phyloP scores from a whole-genome alignment of 2,329 filamentous ascomycete genomes.

The Colletotrichum limetticola region DNA sequence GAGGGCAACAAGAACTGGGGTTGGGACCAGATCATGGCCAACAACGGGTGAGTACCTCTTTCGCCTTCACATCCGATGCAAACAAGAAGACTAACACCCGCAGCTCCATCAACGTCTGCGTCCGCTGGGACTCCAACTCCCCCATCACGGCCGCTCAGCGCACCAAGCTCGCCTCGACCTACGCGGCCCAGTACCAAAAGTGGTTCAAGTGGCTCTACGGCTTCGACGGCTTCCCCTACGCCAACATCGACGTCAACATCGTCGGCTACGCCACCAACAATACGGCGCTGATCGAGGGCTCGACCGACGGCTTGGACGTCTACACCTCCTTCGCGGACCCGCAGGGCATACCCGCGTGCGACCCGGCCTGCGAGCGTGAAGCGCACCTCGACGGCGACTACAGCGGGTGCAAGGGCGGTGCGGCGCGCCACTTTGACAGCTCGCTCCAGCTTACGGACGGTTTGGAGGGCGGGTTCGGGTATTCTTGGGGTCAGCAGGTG shows the following conservation, averaged over 20 bases:
- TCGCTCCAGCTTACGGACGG: constrained; percentile 59
- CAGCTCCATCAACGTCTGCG: constrained; percentile 50
- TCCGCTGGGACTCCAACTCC: constrained; percentile 54
- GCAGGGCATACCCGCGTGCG: constrained; percentile 53
- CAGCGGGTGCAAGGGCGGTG: constrained; percentile 48
- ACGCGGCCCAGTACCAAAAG: constrained; percentile 48
- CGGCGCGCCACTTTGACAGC: constrained; percentile 53
- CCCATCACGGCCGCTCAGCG: constrained; percentile 50
- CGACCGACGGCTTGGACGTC: constrained; percentile 48
- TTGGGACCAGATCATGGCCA: constrained; percentile 46
- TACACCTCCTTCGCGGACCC: constrained; percentile 51
- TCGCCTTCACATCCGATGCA: too few species aligned
- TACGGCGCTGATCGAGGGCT: constrained; percentile 48
- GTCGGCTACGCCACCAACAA: constrained; percentile 55
- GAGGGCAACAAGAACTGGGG: constrained; percentile 45
- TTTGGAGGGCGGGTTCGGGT: constrained; percentile 54
- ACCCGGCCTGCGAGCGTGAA: constrained; percentile 51
- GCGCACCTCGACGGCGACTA: constrained; percentile 55
- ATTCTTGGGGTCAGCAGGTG: constrained; percentile 57
- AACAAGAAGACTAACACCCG: not conserved
- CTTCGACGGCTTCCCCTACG: constrained; percentile 55
- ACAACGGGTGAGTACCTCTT: constrained; percentile 18
- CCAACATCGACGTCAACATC: constrained; percentile 50
- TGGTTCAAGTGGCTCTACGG: constrained; percentile 56
- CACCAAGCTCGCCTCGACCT: constrained; percentile 46